A percentile compares a stretch with the other conserved stretches of the same genome.
Conservation (phyloP, 345 rosid genomes). For the Angophora floribunda region DNA sequence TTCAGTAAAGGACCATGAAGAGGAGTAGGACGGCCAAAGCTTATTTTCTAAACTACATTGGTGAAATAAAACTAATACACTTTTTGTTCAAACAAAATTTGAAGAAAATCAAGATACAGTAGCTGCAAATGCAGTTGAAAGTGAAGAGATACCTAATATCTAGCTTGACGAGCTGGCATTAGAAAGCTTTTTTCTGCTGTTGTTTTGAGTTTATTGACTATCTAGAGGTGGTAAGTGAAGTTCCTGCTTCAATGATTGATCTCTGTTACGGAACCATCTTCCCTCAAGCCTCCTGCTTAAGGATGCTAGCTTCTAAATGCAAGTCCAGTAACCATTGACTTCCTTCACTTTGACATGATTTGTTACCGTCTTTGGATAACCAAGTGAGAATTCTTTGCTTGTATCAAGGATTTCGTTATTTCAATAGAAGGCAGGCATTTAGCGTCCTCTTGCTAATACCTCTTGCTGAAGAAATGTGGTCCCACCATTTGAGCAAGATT, state of each 20-base stretch:
- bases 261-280: background rate
- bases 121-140: background rate
- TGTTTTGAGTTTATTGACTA: background rate
- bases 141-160: background rate
- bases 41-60: background rate
- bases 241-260: background rate
- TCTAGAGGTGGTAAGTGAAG: background rate
- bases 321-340: background rate
- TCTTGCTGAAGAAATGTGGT: background rate
- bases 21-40: background rate
- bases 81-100: background rate
- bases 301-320: background rate
- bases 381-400: background rate
- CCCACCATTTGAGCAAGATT: background rate
- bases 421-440: background rate
- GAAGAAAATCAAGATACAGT: background rate
- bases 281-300: background rate
- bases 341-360: background rate
- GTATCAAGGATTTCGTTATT: background rate
- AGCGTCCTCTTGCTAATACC: background rate
- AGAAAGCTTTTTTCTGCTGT: background rate
- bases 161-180: background rate
- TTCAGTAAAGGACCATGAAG: background rate
- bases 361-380: background rate
- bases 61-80: background rate